Evolutionary conservation across 306 rosid species (phyloP), one percentile per base, ranked within the genome.

Genomic region (Leucaena leucocephala): DNA sequence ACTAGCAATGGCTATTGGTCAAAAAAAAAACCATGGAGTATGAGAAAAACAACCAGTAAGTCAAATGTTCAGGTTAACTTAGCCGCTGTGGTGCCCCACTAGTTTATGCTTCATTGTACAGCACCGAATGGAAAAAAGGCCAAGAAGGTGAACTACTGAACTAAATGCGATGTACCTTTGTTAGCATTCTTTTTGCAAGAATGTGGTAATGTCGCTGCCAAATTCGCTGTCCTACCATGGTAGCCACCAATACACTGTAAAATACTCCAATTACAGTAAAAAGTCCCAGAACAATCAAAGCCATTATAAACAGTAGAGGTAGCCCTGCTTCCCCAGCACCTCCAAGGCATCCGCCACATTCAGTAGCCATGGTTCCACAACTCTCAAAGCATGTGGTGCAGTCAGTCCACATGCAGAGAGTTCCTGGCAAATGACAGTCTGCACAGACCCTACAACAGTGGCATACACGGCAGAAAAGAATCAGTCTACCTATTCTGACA

Each of bases 151-250:
- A 82, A 78, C 45, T 62, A 69, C 76, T 57, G 63, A 82, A 78
- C 45, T 62, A 69, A 34, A 69, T 92, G 78, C 76, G 49, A 69
- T 92, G 76, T 78, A 95, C 99, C 90, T 95, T 95, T 55, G 99
- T 95, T 59, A 95, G 77, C 98, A 95, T 95, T 89, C 99, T 90
- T 86, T 95, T 95, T 5, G 99, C 99, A 73, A 95, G 97, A 78
- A 93, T 95, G 83, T 95, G 99, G 86, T 93, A 93, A 86, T 95
- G 99, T 27, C 98, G 96, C 82, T 95, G 99, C 98, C 99, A 95
- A 57, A 95, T 95, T 81, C 99, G 86, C 71, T 95, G 99, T 63
- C 98, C 99, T 48, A 95, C 99, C 99, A 95, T 95, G 75, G 99
- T 95, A 79, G 98, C 99, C 83, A 93, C 99, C 89, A 95, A 91